These are phyloP conservation scores for Juglanconis juglandina DNA, from an alignment of 2,329 filamentous ascomycete species.

Conservation along the genomic window DNA sequence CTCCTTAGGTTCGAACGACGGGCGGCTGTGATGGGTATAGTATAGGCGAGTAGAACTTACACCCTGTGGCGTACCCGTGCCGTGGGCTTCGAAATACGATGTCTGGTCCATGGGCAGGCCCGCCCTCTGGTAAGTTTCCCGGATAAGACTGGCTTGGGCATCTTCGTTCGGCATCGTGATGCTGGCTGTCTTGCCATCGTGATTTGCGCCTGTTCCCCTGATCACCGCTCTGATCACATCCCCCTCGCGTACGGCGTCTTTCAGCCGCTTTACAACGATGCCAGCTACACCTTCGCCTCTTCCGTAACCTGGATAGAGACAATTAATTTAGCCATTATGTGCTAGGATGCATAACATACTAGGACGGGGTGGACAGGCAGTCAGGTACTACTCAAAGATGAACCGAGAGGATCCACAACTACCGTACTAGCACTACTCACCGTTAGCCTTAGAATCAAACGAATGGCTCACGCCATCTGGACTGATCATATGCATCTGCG, in stretches of 20 bases:
- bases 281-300: constrained; percentile 48
- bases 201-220: constrained; percentile 39
- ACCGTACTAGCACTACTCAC: too few species aligned
- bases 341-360: too few species aligned
- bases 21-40: too few species aligned
- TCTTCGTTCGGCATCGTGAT: constrained; percentile 45
- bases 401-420: too few species aligned
- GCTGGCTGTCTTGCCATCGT: constrained; percentile 43
- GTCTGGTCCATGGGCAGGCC: constrained; percentile 32
- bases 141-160: constrained; percentile 39
- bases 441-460: too few species aligned
- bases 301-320: constrained; percentile 38
- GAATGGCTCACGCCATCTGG: too few species aligned
- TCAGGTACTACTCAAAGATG: too few species aligned
- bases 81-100: constrained; percentile 40
- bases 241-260: constrained; percentile 44
- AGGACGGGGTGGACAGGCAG: too few species aligned
- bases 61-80: constrained; percentile 21
- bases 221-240: constrained; percentile 38
- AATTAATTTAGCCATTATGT: neutral
- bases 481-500: too few species aligned
- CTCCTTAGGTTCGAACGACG: too few species aligned
- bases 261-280: constrained; percentile 44
- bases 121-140: constrained; percentile 33
- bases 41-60: too few species aligned